Percentiles rank a stretch among this genome's conserved stretches.
Evolutionary conservation across 2,329 filamentous ascomycete genomes (phyloP).

Genomic region (Trichocomaceae sp.): DNA sequence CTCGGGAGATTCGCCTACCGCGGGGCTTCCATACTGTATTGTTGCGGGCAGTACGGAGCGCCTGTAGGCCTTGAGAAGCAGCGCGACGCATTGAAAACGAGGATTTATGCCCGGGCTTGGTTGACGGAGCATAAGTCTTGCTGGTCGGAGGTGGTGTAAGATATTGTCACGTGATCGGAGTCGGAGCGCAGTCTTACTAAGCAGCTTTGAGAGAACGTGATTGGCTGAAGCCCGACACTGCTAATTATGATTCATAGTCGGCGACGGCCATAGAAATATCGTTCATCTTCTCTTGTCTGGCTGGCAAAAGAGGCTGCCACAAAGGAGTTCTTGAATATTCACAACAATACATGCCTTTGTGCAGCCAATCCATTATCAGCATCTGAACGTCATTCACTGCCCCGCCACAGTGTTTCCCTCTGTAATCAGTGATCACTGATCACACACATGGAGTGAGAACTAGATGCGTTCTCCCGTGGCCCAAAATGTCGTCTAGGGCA

Average conservation of each 20-base stretch:
- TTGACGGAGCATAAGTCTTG: background rate
- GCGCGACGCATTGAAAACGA: slow-evolving; percentile 42
- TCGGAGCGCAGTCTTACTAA: background rate
- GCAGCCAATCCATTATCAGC: background rate
- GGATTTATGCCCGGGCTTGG: background rate
- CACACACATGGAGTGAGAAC: slow-evolving; percentile 1
- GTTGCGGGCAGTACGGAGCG: slow-evolving; percentile 43
- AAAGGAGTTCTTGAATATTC: background rate
- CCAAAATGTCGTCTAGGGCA: slow-evolving; percentile 60
- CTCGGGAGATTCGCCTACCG: slow-evolving; percentile 29
- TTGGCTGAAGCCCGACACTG: slow-evolving; percentile 14
- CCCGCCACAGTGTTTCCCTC: background rate
- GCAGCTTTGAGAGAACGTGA: background rate
- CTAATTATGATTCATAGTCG: background rate
- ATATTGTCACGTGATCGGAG: background rate
- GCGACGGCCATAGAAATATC: background rate
- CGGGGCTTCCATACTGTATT: slow-evolving; percentile 39
- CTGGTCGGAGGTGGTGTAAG: too few relatives aligned
- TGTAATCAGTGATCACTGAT: too few relatives aligned
- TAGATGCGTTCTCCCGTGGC: background rate
- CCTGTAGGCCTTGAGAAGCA: slow-evolving; percentile 30
- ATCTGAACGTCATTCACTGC: background rate
- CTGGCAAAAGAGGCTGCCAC: background rate
- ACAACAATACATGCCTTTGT: background rate
- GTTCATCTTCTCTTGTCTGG: background rate